These are phyloP conservation scores for Leishmania aethiopica DNA, from an alignment of 208 protist species.

Conservation along the genomic window DNA sequence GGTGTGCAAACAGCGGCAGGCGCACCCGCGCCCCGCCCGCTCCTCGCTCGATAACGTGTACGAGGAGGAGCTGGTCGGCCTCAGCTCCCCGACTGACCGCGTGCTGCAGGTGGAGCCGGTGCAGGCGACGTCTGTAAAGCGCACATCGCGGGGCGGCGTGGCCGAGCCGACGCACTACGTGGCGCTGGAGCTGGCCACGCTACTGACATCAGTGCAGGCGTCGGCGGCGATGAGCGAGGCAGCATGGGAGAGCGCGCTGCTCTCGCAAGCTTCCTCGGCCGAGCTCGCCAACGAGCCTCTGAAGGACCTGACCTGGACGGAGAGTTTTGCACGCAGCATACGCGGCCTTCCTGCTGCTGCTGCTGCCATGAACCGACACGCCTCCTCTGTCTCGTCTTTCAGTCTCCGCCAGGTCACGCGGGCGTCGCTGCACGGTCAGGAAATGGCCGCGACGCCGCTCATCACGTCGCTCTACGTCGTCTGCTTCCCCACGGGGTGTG, in stretches of 20 bases:
- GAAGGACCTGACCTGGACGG: slow-evolving; percentile 9
- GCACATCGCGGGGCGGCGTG: background rate
- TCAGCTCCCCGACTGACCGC: slow-evolving; percentile 19
- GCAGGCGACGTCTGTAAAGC: background rate
- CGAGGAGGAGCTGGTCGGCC: slow-evolving; percentile 26
- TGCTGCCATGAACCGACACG: background rate
- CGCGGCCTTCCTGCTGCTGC: background rate
- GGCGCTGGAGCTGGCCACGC: slow-evolving; percentile 24
- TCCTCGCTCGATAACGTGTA: slow-evolving; percentile 26
- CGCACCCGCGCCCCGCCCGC: slow-evolving; percentile 6
- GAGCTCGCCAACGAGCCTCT: slow-evolving; percentile 18
- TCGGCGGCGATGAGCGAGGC: slow-evolving; percentile 3
- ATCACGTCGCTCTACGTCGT: slow-evolving; percentile 37
- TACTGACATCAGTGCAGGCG: slow-evolving; percentile 13
- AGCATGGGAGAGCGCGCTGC: slow-evolving; percentile 11
- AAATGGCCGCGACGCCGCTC: slow-evolving; percentile 4
- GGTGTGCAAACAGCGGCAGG: slow-evolving; percentile 7
- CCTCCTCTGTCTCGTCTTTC: background rate
- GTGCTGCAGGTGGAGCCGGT: slow-evolving; percentile 15
- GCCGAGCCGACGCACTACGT: slow-evolving; percentile 21
- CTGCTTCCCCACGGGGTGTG: slow-evolving; percentile 36
- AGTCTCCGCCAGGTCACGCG: background rate
- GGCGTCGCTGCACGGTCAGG: background rate
- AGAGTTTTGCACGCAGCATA: slow-evolving; percentile 9
- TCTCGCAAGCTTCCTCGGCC: background rate